Conservation (phyloP, 2,329 filamentous ascomycete species). For the Davidsoniella australis region DNA sequence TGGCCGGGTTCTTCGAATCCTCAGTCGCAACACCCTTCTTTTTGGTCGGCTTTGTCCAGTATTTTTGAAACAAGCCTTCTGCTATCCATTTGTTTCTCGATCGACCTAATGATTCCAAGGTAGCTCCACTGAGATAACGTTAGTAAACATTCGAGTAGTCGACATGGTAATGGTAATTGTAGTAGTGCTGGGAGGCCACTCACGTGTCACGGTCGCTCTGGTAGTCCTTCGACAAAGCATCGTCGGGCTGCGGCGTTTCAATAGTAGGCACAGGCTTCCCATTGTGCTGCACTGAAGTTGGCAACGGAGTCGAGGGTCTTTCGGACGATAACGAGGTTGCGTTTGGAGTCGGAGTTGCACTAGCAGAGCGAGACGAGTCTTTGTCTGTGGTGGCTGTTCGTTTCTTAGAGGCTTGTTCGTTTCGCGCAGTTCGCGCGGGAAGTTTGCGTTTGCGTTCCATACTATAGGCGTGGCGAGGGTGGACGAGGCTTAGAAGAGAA, state of each 20-base stretch:
- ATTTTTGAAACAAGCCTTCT: constrained; percentile 58
- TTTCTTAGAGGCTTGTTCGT: constrained; percentile 43
- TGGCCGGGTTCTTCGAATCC: constrained; percentile 48
- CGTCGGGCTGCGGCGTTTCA: constrained; percentile 45
- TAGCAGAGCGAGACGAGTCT: constrained; percentile 13
- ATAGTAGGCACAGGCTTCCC: constrained; percentile 57
- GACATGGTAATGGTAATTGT: not conserved
- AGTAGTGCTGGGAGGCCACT: not conserved
- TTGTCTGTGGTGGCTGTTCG: constrained; percentile 39
- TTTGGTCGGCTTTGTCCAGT: constrained; percentile 54
- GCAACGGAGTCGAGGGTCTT: constrained; percentile 29
- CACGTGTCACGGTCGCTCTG: constrained; percentile 60
- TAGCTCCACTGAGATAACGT: constrained; percentile 41
- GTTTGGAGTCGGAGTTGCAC: constrained; percentile 30
- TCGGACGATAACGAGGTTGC: constrained; percentile 22
- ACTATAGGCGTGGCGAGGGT: not conserved
- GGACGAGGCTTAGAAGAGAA: too few species aligned
- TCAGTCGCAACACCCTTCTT: constrained; percentile 45
- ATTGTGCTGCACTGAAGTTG: constrained; percentile 40
- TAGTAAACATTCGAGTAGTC: not conserved
- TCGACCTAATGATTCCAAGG: constrained; percentile 54
- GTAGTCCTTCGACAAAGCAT: constrained; percentile 47
- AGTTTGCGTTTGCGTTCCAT: constrained; percentile 54
- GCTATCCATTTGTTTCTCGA: constrained; percentile 59
- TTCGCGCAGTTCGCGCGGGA: constrained; percentile 42